Conservation (phyloP, 2,329 filamentous ascomycete genomes). For the Ustulina deusta region DNA sequence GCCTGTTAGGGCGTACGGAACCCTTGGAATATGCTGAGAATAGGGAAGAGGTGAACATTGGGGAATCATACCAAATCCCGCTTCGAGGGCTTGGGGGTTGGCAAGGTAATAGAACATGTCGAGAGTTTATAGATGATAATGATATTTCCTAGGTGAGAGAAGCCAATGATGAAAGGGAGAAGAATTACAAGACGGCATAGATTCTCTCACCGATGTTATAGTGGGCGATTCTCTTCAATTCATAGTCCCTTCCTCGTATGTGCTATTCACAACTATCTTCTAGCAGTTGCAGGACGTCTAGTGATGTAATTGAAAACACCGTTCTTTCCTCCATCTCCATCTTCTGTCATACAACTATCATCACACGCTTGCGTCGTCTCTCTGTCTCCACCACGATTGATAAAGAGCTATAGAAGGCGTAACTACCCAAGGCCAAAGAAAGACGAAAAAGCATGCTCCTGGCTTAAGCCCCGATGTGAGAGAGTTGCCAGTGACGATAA, state of each 20-base stretch:
- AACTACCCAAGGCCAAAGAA: conserved; percentile 34
- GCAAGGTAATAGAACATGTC: conserved; percentile 23
- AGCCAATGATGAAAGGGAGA: conserved; percentile 24
- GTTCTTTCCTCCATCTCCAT: conserved; percentile 32
- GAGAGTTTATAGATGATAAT: conserved; percentile 22
- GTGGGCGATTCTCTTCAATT: conserved; percentile 27
- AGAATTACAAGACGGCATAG: conserved; percentile 20
- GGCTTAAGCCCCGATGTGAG: conserved; percentile 32
- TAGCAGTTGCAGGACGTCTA: conserved; percentile 22
- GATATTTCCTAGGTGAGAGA: conserved; percentile 19
- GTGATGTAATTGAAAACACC: conserved; percentile 28
- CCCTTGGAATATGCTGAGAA: conserved; percentile 21
- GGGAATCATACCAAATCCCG: conserved; percentile 21
- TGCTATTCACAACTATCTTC: conserved; percentile 25
- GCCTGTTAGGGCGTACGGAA: conserved; percentile 17
- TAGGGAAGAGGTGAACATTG: conserved; percentile 23
- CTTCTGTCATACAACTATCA: conserved; percentile 29
- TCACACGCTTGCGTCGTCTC: conserved; percentile 32
- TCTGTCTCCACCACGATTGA: conserved; percentile 34
- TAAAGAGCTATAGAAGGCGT: conserved; percentile 32
- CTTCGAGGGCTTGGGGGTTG: conserved; percentile 20
- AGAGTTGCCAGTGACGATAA: conserved; percentile 35
- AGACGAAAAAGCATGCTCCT: conserved; percentile 32
- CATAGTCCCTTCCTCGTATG: conserved; percentile 25
- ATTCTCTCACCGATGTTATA: conserved; percentile 21